Evolutionary conservation across 2,329 filamentous ascomycete species (phyloP).

Genomic region (Zymoseptoria pseudotritici): DNA sequence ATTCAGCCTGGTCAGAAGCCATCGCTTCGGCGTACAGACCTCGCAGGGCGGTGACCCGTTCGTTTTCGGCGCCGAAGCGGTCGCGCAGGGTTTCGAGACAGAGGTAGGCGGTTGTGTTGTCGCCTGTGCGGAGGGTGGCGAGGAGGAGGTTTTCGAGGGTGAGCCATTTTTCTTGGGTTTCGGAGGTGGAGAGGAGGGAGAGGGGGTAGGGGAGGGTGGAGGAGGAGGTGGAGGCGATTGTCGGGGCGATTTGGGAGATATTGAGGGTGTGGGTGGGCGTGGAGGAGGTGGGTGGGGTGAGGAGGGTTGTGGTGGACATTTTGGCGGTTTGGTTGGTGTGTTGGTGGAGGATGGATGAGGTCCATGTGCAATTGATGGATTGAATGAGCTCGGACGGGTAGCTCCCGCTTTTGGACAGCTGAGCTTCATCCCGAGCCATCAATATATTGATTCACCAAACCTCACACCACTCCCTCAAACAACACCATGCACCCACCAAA

Average conservation of each 20-base stretch:
- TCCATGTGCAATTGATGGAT: not conserved
- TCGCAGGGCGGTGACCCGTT: constrained; percentile 74
- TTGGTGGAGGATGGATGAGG: not conserved
- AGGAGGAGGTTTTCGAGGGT: constrained; percentile 81
- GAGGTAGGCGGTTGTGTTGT: constrained; percentile 67
- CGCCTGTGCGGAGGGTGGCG: constrained; percentile 74
- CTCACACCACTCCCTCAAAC: constrained; percentile 1
- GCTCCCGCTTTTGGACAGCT: not conserved
- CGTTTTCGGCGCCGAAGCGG: constrained; percentile 78
- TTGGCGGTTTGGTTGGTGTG: not conserved
- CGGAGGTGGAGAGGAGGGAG: constrained; percentile 46
- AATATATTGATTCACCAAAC: not conserved
- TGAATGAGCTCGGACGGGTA: not conserved
- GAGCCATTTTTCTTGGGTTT: constrained; percentile 75
- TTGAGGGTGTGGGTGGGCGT: constrained; percentile 35
- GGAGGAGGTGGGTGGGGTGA: constrained; percentile 32
- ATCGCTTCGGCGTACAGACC: constrained; percentile 80
- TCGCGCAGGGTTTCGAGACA: constrained; percentile 67
- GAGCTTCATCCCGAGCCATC: not conserved
- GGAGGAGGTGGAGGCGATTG: constrained; percentile 31
- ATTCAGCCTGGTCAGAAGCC: constrained; percentile 56
- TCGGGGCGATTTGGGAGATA: constrained; percentile 42
- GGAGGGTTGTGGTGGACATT: constrained; percentile 19
- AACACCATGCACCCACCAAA: constrained; percentile 1
- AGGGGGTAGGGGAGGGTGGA: constrained; percentile 42